Evolutionary conservation across 495 filamentous ascomycete species (phyloP).

Genomic region (Lentithecium fluviatile): DNA sequence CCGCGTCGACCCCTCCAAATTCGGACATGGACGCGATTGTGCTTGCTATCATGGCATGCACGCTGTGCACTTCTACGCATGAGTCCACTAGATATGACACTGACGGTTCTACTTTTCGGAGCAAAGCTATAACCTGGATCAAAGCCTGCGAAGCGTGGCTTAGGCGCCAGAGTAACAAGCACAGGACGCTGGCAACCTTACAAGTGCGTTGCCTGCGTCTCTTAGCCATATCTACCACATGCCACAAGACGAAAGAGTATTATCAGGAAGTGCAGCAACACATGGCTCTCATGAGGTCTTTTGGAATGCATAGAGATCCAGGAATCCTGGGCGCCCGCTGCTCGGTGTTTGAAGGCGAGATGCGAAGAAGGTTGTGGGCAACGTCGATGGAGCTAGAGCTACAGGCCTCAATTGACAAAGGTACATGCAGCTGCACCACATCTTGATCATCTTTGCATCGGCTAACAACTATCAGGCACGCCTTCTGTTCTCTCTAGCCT

Average conservation of each 20-base stretch:
- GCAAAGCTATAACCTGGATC: conserved; percentile 27
- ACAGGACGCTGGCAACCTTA: conserved; percentile 18
- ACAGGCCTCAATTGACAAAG: conserved; percentile 24
- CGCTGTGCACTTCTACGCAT: conserved; percentile 22
- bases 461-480: conserved; percentile 1
- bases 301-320: conserved; percentile 25
- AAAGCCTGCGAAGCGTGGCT: conserved; percentile 30
- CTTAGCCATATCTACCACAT: conserved; percentile 14
- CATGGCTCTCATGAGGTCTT: conserved; percentile 18
- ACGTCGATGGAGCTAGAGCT: conserved; percentile 23
- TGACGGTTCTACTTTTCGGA: conserved; percentile 20
- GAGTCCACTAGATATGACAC: conserved; percentile 14
- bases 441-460: not conserved
- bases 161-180: conserved; percentile 28
- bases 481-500: conserved; percentile 10
- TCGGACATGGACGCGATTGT: conserved; percentile 13
- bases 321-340: conserved; percentile 8
- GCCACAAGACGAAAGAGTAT: conserved; percentile 29
- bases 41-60: conserved; percentile 25
- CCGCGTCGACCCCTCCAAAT: not conserved
- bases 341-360: conserved; percentile 27
- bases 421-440: not conserved
- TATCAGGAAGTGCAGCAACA: conserved; percentile 23
- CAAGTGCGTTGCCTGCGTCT: conserved; percentile 27
- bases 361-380: conserved; percentile 23